Evolutionary conservation across 2,329 filamentous ascomycete species (phyloP).

Genomic region (Exophiala phaeomuriformis): DNA sequence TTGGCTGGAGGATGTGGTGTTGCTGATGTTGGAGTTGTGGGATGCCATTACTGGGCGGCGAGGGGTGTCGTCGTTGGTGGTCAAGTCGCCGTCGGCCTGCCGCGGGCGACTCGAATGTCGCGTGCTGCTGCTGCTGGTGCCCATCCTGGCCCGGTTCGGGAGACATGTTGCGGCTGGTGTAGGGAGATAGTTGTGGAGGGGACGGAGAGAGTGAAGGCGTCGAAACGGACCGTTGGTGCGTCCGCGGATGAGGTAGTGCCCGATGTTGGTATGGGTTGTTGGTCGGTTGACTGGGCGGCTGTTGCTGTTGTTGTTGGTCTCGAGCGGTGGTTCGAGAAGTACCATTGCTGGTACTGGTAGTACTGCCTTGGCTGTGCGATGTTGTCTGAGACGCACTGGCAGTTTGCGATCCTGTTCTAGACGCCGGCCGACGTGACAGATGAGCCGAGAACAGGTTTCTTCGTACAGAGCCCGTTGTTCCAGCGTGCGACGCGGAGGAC

Average conservation of each 20-base stretch:
- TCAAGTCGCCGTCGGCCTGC: no score
- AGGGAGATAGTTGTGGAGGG: slow-evolving; percentile 13
- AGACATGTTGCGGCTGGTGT: neutral
- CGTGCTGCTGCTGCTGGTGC: slow-evolving; percentile 2
- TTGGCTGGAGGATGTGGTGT: slow-evolving; percentile 6
- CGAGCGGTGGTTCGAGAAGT: neutral
- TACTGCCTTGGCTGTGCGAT: slow-evolving; percentile 2
- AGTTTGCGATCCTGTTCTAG: slow-evolving; percentile 12
- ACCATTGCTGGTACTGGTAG: no score
- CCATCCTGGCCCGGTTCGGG: neutral
- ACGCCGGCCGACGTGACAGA: slow-evolving; percentile 37
- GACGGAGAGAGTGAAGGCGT: slow-evolving; percentile 19
- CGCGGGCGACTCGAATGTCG: neutral
- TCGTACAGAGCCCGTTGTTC: slow-evolving; percentile 32
- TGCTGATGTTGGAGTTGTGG: neutral
- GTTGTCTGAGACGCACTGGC: slow-evolving; percentile 3
- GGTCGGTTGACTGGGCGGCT: neutral
- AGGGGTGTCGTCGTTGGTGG: slow-evolving; percentile 2
- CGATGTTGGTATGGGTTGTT: neutral
- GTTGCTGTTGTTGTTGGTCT: neutral
- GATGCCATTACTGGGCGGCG: neutral
- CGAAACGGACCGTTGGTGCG: slow-evolving; percentile 16
- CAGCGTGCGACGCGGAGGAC: slow-evolving; percentile 1
- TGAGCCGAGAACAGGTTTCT: slow-evolving; percentile 41
- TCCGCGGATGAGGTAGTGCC: neutral